A percentile compares a stretch with the other conserved stretches of the same genome.
Evolutionary conservation across 164 flowering plant genomes (phyloP).

Genomic region (Nelumbo lutea): DNA sequence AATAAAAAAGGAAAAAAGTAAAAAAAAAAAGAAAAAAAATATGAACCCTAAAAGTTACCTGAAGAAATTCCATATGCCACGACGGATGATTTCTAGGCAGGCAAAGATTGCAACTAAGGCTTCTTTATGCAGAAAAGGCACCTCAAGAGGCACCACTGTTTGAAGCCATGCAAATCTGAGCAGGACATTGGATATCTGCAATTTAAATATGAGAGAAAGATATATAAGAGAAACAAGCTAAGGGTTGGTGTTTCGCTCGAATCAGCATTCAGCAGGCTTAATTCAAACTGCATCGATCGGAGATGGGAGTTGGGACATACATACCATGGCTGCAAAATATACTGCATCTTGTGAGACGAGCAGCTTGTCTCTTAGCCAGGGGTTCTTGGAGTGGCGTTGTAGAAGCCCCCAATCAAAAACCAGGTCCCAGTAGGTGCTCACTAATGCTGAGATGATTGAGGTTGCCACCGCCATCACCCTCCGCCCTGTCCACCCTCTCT

Average conservation of each 20-base stretch:
- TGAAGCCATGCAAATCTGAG: constrained; percentile 74
- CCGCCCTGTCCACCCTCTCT: constrained; percentile 30
- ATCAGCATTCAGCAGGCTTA: no score
- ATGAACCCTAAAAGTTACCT: constrained; percentile 29
- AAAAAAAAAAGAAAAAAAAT: no score
- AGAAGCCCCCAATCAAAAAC: background rate
- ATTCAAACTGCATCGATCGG: no score
- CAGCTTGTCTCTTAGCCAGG: constrained; percentile 58
- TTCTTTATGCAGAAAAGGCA: constrained; percentile 27
- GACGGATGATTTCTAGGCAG: constrained; percentile 64
- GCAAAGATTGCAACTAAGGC: constrained; percentile 40
- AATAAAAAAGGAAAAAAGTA: no score
- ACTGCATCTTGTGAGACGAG: constrained; percentile 44
- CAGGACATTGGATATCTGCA: constrained; percentile 49
- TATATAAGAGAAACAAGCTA: background rate
- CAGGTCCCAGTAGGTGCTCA: constrained; percentile 10
- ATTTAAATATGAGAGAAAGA: no score
- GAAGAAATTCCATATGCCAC: constrained; percentile 83
- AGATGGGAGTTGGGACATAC: background rate
- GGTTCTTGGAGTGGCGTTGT: constrained; percentile 35
- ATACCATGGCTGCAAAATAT: constrained; percentile 59
- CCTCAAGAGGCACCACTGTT: constrained; percentile 35
- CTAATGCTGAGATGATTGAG: constrained; percentile 44
- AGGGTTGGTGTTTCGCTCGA: background rate
- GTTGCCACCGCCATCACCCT: constrained; percentile 40